Percentiles rank a stretch among this genome's conserved stretches.
These are phyloP conservation scores for Neobulgaria alba DNA, from an alignment of 2,329 filamentous ascomycete species.

Conservation along the genomic window DNA sequence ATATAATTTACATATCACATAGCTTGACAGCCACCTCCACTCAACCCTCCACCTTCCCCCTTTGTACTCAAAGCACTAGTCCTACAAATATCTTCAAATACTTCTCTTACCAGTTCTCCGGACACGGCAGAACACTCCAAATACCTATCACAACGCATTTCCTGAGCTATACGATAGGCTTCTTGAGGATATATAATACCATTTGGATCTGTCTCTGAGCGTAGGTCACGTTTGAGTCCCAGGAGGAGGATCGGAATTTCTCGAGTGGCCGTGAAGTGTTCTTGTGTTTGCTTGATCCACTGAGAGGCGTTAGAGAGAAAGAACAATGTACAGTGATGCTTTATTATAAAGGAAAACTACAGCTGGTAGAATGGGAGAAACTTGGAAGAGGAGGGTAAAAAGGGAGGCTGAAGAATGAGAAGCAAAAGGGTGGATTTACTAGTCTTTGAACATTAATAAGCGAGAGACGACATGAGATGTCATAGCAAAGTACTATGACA, in stretches of 20 bases:
- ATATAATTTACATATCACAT: conserved; percentile 36
- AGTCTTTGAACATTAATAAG: conserved; percentile 49
- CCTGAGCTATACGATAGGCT: conserved; percentile 46
- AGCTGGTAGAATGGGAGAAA: too few relatives aligned
- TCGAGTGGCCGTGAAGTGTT: conserved; percentile 36
- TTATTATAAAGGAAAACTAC: conserved; percentile 1
- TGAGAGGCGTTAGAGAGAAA: conserved; percentile 21
- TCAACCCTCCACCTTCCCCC: conserved; percentile 37
- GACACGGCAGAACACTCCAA: conserved; percentile 55
- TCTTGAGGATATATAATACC: conserved; percentile 55
- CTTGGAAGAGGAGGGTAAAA: neutral
- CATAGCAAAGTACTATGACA: conserved; percentile 51
- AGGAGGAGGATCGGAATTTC: conserved; percentile 46
- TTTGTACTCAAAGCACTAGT: conserved; percentile 43
- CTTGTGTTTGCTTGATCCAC: conserved; percentile 50
- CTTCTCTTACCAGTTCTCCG: conserved; percentile 47
- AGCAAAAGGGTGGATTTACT: conserved; percentile 32
- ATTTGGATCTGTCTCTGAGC: conserved; percentile 47
- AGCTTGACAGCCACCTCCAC: conserved; percentile 44
- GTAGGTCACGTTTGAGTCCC: conserved; percentile 52
- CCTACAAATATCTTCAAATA: conserved; percentile 52
- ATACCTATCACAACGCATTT: conserved; percentile 53
- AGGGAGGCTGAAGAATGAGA: neutral
- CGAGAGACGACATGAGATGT: conserved; percentile 49
- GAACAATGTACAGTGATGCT: neutral